Evolutionary conservation across 192 early-diverging fungal species (phyloP).

Genomic region (Coemansia sp.): DNA sequence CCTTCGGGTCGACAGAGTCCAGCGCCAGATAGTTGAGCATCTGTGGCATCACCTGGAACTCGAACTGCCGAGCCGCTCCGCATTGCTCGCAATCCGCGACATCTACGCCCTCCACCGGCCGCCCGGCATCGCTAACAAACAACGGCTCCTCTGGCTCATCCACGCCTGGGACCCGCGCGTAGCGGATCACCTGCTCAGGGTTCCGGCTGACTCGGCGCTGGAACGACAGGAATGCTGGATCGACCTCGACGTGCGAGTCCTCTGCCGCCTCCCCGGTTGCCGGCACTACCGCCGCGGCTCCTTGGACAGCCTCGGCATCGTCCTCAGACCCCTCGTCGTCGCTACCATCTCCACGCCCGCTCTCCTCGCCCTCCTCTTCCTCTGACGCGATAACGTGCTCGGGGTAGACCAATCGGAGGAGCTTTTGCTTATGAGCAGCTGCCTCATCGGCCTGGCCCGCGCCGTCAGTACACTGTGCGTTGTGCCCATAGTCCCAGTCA

Average conservation of each 20-base stretch:
- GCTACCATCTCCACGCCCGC: constrained; percentile 49
- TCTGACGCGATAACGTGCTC: constrained; percentile 67
- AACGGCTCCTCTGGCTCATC: constrained; percentile 54
- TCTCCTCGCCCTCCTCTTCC: constrained; percentile 52
- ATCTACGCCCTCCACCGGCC: constrained; percentile 47
- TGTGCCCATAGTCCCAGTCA: constrained; percentile 75
- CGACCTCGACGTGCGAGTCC: constrained; percentile 80
- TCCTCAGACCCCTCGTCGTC: constrained; percentile 19
- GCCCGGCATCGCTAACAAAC: constrained; percentile 68
- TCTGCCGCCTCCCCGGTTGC: constrained; percentile 43
- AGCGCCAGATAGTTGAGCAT: constrained; percentile 74
- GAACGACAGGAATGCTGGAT: constrained; percentile 84
- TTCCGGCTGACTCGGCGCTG: constrained; percentile 71
- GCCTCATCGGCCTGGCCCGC: constrained; percentile 1
- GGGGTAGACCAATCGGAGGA: constrained; percentile 49
- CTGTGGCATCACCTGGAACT: constrained; percentile 94
- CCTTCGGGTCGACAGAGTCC: constrained; percentile 58
- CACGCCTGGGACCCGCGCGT: constrained; percentile 32
- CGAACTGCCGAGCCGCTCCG: constrained; percentile 67
- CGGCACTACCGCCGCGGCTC: constrained; percentile 20
- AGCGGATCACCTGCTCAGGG: constrained; percentile 85
- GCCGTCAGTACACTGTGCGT: constrained; percentile 49
- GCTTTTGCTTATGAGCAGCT: constrained; percentile 9
- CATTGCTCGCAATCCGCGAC: constrained; percentile 71
- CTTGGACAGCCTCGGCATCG: constrained; percentile 9